Base-by-base conservation (phyloP, 768 basidiomycete genomes). In the Boletus pseudopeckii region DNA sequence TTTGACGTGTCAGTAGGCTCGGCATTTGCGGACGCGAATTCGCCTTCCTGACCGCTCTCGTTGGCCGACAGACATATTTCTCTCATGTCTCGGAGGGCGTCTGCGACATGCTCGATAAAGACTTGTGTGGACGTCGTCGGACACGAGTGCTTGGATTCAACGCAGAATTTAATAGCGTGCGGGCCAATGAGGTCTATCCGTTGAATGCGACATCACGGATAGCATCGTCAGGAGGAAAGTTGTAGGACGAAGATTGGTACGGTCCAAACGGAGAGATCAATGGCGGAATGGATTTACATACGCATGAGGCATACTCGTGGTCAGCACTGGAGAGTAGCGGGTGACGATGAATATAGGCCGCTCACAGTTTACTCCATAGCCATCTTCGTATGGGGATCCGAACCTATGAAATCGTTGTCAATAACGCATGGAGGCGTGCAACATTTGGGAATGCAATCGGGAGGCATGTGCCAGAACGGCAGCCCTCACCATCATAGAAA, bases 281-380 rank as follows among this genome's bases (percentile, higher is more conserved):
- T 13, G 33, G 24, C 33, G 4, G 13, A 20, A 36, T 5, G 5
- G n/a, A 33, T 17, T n/a, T 26, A 10, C 10, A 41, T 9, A 22
- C 8, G 22, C 34, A 18, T 3, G n/a, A 37, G 9, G 7, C 28
- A 3, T 11, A 18, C 8, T 22, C 34, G 9, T 15, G 50, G 22
- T 50, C 30, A 58, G 42, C 34, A 45, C 42, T 11, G 48, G 26
- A 22, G 15, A 37, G 13, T 13, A 41, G 33, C 32, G 13, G 30
- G 20, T 3, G 38, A 9, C 44, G 45, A 48, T 14, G 2, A 15
- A 28, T 40, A 34, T 22, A 37, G 4, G 38, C 88, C 13, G 5
- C 47, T 63, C 66, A 93, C 93, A 98, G 67, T 92, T 96, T 61
- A 97, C 88, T 1, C 95, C 94, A 74, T 95, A 96, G 9, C 95